Conservation (phyloP, 179 eudicot genomes). For the Heliamphora pulchella region DNA sequence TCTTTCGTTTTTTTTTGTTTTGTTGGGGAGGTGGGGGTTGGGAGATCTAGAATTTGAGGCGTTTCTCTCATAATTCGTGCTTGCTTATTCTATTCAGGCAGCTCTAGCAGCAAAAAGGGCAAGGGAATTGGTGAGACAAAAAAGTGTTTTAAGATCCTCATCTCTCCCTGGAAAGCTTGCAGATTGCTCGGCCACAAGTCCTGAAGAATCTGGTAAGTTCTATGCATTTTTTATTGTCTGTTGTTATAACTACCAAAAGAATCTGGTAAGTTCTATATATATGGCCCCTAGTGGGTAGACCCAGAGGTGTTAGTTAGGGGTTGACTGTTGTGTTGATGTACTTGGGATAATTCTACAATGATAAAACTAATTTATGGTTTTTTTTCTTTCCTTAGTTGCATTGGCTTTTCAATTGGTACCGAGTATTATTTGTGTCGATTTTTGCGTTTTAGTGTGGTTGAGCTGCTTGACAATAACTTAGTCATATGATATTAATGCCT, state of each 20-base stretch:
- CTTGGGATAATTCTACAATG: neutral
- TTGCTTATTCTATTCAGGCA: slow-evolving; percentile 7
- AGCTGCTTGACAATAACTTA: too few relatives aligned
- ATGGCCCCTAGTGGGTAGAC: too few relatives aligned
- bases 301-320: neutral
- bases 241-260: neutral
- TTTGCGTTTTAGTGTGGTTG: too few relatives aligned
- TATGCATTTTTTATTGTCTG: neutral
- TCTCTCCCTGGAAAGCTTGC: slow-evolving; percentile 99
- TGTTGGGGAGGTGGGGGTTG: slow-evolving; percentile 2
- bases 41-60: neutral
- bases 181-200: slow-evolving; percentile 84
- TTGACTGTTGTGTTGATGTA: neutral
- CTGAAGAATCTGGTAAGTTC: slow-evolving; percentile 12
- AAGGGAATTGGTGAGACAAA: slow-evolving; percentile 82
- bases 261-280: slow-evolving; percentile 2
- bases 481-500: neutral
- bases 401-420: neutral
- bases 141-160: slow-evolving; percentile 76
- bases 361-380: neutral
- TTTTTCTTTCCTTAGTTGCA: neutral
- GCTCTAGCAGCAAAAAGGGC: slow-evolving; percentile 33
- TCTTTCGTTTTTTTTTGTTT: neutral
- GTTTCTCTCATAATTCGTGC: neutral
- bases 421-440: too few relatives aligned